Base-by-base conservation (phyloP, 2,329 filamentous ascomycete genomes). In the Incumbomyces delicatus region DNA sequence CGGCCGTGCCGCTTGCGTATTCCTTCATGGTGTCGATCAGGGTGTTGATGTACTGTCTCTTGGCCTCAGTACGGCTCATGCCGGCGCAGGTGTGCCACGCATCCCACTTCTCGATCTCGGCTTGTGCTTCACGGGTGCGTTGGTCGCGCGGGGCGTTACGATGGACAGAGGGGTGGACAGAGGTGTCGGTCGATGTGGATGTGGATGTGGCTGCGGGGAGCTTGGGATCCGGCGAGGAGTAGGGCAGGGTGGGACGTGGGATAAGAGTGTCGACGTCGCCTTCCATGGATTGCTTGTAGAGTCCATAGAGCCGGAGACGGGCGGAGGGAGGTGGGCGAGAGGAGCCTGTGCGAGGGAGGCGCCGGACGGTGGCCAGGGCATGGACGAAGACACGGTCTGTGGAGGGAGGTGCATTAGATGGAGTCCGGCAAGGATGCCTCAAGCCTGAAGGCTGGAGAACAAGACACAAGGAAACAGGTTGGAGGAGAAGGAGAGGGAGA, bases 271-370 rank as follows among this genome's bases (percentile, higher is more conserved):
- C 85, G 30, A 96, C 89, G 66, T 98, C 87, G 41, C 92, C 92
- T 71, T 98, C 77, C 92, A 96, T 96, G 52, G 88, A 88, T 68
- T 98, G 92, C 65, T 98, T 98, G 72, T 98, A 98, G 56, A 98
- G 76, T 54, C 92, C 92, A 82, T 98, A 98, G 52, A 98, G 83
- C 49, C 85, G 85, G 57, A 98, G 75, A 48, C 92, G 83, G 61
- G 94, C 89, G 51, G 77, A 73, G 2, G 88, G 79, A 40, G 92
- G 92, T 38, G 92, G 92, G 52, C 92, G 84, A 53, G 87, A 81
- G 44, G 87, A 87, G 53, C 92, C 90, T 14, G 89, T 95, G 62
- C 92, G 90, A 58, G 86, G 86, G 58, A 98, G 94, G 69, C 94
- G 94, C 69, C 95, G 95, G 60, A 98, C 90, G 18, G 92, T 96